phyloP scores from a whole-genome alignment of 2,329 filamentous ascomycete species.

The Ophiocordyceps polyrhachis-furcata region DNA sequence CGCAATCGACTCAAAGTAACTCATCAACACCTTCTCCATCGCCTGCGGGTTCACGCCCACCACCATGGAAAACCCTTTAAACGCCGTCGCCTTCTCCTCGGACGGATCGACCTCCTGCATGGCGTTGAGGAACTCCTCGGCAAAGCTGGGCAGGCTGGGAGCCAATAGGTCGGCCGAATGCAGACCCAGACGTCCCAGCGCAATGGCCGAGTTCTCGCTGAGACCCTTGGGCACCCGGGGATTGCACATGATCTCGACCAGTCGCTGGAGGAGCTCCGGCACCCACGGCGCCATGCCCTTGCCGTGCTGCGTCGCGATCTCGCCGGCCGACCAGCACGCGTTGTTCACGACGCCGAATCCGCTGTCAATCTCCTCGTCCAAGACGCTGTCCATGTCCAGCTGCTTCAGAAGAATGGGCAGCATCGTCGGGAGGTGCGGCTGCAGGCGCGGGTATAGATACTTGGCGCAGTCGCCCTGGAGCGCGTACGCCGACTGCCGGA shows the following conservation, averaged over 20 bases:
- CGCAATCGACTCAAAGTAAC: constrained; percentile 74
- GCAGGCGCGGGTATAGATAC: constrained; percentile 70
- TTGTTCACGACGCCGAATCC: constrained; percentile 94
- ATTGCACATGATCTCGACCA: constrained; percentile 70
- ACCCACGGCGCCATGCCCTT: constrained; percentile 61
- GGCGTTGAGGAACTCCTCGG: constrained; percentile 59
- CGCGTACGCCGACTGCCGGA: constrained; percentile 89
- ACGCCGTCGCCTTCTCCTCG: constrained; percentile 85
- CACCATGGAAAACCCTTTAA: constrained; percentile 74
- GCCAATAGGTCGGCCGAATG: constrained; percentile 60
- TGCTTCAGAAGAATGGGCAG: constrained; percentile 73
- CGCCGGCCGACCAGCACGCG: constrained; percentile 89
- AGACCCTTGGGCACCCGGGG: constrained; percentile 72
- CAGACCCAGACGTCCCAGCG: constrained; percentile 71
- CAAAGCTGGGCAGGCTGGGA: constrained; percentile 61
- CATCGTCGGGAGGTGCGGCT: constrained; percentile 52
- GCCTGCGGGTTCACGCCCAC: constrained; percentile 76
- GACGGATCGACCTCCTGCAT: constrained; percentile 77
- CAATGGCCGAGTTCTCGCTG: constrained; percentile 85
- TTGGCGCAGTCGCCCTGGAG: constrained; percentile 88
- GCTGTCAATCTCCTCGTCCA: constrained; percentile 65
- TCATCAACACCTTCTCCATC: constrained; percentile 68
- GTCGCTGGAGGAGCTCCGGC: constrained; percentile 55
- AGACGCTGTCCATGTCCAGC: constrained; percentile 60
- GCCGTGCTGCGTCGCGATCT: constrained; percentile 68